Evolutionary conservation across 2,329 filamentous ascomycete genomes (phyloP).

Genomic region (Alternaria rosae): DNA sequence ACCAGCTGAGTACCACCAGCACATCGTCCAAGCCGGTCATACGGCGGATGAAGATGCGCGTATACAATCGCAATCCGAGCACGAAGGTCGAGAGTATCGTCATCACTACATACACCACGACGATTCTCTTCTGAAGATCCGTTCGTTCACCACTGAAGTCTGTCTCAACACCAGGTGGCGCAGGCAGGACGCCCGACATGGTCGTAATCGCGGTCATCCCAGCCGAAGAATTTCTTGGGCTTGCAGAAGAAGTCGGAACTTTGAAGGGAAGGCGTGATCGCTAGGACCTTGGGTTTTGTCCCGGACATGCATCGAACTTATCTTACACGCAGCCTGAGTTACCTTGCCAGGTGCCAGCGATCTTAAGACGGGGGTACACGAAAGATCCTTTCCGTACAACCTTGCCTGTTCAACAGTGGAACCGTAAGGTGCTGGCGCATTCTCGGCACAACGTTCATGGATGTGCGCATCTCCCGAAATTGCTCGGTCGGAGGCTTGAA

Average conservation of each 20-base stretch:
- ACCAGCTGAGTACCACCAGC: conserved; percentile 22
- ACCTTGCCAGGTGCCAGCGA: conserved; percentile 6
- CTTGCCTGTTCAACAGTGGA: conserved; percentile 13
- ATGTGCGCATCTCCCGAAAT: not conserved
- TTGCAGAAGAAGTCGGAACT: not conserved
- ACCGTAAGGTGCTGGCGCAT: conserved; percentile 8
- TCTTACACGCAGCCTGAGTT: conserved; percentile 7
- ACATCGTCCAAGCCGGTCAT: conserved; percentile 22
- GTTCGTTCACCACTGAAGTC: conserved; percentile 19
- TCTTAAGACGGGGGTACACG: conserved; percentile 4
- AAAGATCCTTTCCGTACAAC: conserved; percentile 3
- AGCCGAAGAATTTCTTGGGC: not conserved
- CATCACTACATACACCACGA: conserved; percentile 20
- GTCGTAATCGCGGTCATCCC: conserved; percentile 8
- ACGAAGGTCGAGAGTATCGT: conserved; percentile 20
- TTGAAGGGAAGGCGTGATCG: not conserved
- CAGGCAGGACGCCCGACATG: conserved; percentile 15
- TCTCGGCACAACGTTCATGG: not conserved
- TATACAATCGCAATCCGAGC: conserved; percentile 25
- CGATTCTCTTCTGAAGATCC: conserved; percentile 16
- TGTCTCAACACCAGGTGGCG: conserved; percentile 10
- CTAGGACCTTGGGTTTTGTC: not conserved
- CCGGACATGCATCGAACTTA: conserved; percentile 13
- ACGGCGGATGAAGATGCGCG: conserved; percentile 19
- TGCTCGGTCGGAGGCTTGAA: not conserved